phyloP scores from a whole-genome alignment of 2,329 filamentous ascomycete genomes.

The Teratosphaeria nubilosa region DNA sequence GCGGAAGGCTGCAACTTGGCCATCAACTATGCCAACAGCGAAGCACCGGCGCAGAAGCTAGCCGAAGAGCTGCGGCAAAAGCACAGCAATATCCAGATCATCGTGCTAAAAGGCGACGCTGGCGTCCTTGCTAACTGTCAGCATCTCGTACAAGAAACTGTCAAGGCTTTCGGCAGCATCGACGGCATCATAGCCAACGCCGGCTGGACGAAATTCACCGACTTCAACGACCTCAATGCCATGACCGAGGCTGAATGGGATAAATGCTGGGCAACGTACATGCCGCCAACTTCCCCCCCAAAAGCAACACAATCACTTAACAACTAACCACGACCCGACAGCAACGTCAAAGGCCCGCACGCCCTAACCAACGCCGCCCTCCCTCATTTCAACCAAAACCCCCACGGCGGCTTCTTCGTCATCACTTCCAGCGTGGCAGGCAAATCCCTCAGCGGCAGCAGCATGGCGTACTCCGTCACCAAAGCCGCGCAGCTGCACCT shows the following conservation, averaged over 20 bases:
- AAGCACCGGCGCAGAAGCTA: conserved; percentile 49
- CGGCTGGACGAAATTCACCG: conserved; percentile 52
- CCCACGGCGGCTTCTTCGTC: conserved; percentile 53
- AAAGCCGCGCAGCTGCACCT: conserved; percentile 64
- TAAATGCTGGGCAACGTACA: conserved; percentile 47
- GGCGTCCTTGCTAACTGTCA: conserved; percentile 49
- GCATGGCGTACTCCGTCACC: conserved; percentile 63
- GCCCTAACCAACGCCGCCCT: conserved; percentile 30
- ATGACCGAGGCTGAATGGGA: conserved; percentile 55
- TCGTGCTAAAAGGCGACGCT: conserved; percentile 57
- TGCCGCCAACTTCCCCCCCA: conserved; percentile 13
- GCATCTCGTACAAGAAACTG: conserved; percentile 48
- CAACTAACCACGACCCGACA: not conserved
- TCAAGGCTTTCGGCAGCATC: conserved; percentile 55
- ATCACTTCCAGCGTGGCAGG: conserved; percentile 54
- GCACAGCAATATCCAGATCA: conserved; percentile 39
- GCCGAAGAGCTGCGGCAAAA: conserved; percentile 44
- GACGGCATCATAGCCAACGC: conserved; percentile 72
- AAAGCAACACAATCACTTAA: not conserved
- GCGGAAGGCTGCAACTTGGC: conserved; percentile 57
- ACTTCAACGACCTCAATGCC: conserved; percentile 48
- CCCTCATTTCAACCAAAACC: conserved; percentile 50
- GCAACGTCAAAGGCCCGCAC: conserved; percentile 8
- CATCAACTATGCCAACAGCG: conserved; percentile 61
- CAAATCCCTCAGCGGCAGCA: conserved; percentile 42